Percentiles rank a stretch among this genome's conserved stretches.
Conservation (phyloP, 169 alveolate species). For the Cystoisospora suis region DNA sequence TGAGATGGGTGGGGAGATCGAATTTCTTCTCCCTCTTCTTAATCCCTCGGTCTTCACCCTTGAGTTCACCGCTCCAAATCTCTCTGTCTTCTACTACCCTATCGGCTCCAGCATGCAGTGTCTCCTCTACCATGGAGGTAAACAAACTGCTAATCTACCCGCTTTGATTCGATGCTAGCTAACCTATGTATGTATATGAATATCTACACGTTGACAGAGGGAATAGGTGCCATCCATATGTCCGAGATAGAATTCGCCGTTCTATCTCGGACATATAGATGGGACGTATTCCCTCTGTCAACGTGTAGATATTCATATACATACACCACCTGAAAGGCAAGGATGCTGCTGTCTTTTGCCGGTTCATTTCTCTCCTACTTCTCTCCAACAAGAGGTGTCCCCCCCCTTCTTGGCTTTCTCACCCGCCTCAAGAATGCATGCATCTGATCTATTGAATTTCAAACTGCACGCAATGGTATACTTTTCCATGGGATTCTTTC, state of each 20-base stretch:
- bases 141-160: neutral
- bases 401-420: neutral
- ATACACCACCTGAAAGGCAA: neutral
- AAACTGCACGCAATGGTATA: neutral
- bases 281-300: too few species aligned
- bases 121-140: conserved; percentile 40
- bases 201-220: neutral
- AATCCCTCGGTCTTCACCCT: conserved; percentile 22
- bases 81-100: conserved; percentile 25
- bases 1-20: conserved; percentile 23
- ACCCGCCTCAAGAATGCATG: neutral
- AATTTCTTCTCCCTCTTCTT: neutral
- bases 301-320: too few species aligned
- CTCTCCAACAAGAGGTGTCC: neutral
- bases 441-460: neutral
- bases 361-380: neutral
- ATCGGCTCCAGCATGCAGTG: conserved; percentile 18
- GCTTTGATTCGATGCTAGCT: neutral
- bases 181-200: neutral
- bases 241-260: too few species aligned
- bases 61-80: neutral
- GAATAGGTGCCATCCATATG: neutral
- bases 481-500: neutral
- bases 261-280: too few species aligned
- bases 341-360: neutral